Base-by-base conservation (phyloP, 805 yeast species). In the Hanseniaspora clermontiae region DNA sequence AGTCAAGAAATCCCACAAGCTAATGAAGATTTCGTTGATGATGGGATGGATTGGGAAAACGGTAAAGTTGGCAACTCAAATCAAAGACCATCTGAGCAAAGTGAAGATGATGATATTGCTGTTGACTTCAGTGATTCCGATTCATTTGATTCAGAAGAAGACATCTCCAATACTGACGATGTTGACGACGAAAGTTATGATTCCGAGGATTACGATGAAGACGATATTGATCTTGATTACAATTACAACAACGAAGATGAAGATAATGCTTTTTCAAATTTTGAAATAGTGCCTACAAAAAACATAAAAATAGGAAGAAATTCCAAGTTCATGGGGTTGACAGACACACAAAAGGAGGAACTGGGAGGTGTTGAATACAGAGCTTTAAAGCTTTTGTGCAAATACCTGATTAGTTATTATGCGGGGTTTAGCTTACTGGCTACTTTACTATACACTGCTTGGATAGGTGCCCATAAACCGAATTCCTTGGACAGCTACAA, bases 301-400 rank as follows among this genome's bases (percentile, higher is more conserved):
- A 77, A 36, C 97, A 97, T 2, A 86, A 93, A 31, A 6, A 77
- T 93, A 38, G 97, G 96, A 11, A 78, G 97, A 68, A 93, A 93
- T 68, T 91, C 97, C 0, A 83, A 90, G 0, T 93, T 93, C 73
- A 84, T 88, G 1, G 84, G 84, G 15, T 68, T 93, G 45, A 80
- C 87, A 2, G 87, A 82, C 39, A 82, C 77, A 27, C 97, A 93
- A 67, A 89, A 87, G 64, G 95, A 86, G 58, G 99, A 93, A 67
- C 71, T 93, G 40, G 99, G 98, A 40, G 99, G 98, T 51, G 96
- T 93, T 15, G 99, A 93, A 65, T 93, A 93, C 66, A 77, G 97
- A 46, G 88, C 99, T 0, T 76, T 87, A 58, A 88, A 88, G 64
- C 71, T 89, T 10, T 71, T 93, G 57, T 80, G 84, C 58, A 77